Percentiles rank a stretch among this genome's conserved stretches.
Evolutionary conservation across 2,329 filamentous ascomycete species (phyloP).

Genomic region (Aspergillus sp.): DNA sequence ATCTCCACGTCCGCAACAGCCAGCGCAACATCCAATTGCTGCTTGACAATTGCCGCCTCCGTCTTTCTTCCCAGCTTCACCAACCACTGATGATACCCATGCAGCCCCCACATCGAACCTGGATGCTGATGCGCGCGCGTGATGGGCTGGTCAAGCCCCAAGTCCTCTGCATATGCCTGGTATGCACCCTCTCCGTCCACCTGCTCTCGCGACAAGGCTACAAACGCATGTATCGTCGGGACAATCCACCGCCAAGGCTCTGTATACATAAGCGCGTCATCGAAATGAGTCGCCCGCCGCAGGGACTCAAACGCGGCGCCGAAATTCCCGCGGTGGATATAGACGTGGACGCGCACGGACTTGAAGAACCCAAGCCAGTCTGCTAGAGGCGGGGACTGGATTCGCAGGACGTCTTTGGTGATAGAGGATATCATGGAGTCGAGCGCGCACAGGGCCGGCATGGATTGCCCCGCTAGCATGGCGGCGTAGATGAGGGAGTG

Average conservation of each 20-base stretch:
- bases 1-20: constrained; percentile 62
- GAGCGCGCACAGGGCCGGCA: constrained; percentile 62
- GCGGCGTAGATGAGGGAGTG: constrained; percentile 75
- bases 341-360: constrained; percentile 65
- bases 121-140: constrained; percentile 66
- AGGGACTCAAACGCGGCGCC: constrained; percentile 61
- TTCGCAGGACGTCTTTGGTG: constrained; percentile 43
- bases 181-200: constrained; percentile 56
- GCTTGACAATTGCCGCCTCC: constrained; percentile 50
- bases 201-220: constrained; percentile 68
- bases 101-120: constrained; percentile 73
- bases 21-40: constrained; percentile 53
- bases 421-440: constrained; percentile 60
- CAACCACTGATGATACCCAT: constrained; percentile 72
- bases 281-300: constrained; percentile 56
- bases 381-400: constrained; percentile 59
- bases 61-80: constrained; percentile 50
- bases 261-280: constrained; percentile 66
- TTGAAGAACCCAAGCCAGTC: constrained; percentile 75
- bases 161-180: constrained; percentile 60
- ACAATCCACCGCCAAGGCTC: constrained; percentile 83
- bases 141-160: constrained; percentile 60
- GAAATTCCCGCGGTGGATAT: constrained; percentile 61
- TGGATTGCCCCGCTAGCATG: constrained; percentile 70
- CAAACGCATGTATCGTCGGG: constrained; percentile 68